Evolutionary conservation across 352 stramenopile species (phyloP), one percentile per base, ranked within the genome.

Genomic region (Phytophthora fragariaefolia): DNA sequence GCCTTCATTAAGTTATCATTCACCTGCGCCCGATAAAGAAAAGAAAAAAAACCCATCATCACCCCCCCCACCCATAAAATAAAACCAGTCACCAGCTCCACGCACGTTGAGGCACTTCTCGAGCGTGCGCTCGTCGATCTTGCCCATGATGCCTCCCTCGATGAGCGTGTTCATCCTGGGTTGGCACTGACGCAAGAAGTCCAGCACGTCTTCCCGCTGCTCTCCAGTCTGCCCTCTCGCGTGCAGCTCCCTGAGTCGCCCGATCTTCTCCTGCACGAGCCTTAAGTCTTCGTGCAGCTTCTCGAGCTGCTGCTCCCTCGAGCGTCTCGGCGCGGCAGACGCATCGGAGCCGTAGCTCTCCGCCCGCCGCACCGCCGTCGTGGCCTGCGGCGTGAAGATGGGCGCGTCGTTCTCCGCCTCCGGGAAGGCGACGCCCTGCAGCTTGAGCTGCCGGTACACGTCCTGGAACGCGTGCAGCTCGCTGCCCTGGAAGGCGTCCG

Each of bases 141-240:
- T 95, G 60, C 86, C 88, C 71, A 88, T 87, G 43, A 96, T 76
- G 0, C 88, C 88, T 51, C 86, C 88, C 74, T 96, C 88, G 66
- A 96, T 96, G 12, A 96, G 68, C 43, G 86, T 91, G 67, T 96
- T 96, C 85, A 96, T 96, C 46, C 88, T 85, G 6, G 86, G 88
- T 55, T 92, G 84, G 61, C 88, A 96, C 62, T 96, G 88, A 1
- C 77, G 84, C 45, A 96, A 57, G 55, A 96, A 96, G 61, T 96
- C 88, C 40, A 93, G 54, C 12, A 84, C 75, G 32, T 96, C 80
- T 23, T 96, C 88, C 17, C 89, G 63, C 27, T 80, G 69, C 18
- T 90, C 83, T 12, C 56, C 64, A 7, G 64, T 62, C 15, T 69
- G 58, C 20, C 70, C 77, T 5, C 58, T 38, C 2, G 63, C 58